Percentiles rank a stretch among this genome's conserved stretches.
Evolutionary conservation across 257 asterid species (phyloP).

Genomic region (Solanum tarapatanum): DNA sequence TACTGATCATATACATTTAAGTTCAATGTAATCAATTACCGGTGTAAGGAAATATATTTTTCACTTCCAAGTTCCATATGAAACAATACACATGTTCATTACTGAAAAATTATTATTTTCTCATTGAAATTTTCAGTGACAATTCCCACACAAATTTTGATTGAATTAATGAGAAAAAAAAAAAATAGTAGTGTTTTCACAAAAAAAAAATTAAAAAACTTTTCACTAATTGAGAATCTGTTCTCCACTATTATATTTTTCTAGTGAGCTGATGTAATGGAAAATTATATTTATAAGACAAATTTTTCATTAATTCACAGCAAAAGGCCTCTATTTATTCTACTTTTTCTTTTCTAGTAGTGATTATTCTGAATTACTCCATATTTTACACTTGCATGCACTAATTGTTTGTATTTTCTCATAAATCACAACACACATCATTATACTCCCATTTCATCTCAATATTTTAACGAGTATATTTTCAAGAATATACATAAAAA

Average conservation of each 20-base stretch:
- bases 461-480: background rate
- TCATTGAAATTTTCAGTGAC: background rate
- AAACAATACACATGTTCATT: background rate
- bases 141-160: background rate
- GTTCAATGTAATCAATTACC: background rate
- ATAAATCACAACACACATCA: background rate
- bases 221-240: no score
- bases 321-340: no score
- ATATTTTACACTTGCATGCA: background rate
- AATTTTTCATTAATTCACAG: background rate
- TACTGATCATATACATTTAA: background rate
- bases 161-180: background rate
- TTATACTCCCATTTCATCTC: background rate
- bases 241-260: background rate
- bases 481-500: background rate
- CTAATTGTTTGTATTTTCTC: background rate
- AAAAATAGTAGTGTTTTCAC: background rate
- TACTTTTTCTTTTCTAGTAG: background rate
- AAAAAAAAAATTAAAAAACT: background rate
- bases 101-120: background rate
- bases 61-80: background rate
- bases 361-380: background rate
- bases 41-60: background rate
- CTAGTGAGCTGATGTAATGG: no score
- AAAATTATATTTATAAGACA: no score